A percentile compares a stretch with the other conserved stretches of the same genome.
Conservation (phyloP, 2,329 filamentous ascomycete species). For the Plenodomus tracheiphilus region DNA sequence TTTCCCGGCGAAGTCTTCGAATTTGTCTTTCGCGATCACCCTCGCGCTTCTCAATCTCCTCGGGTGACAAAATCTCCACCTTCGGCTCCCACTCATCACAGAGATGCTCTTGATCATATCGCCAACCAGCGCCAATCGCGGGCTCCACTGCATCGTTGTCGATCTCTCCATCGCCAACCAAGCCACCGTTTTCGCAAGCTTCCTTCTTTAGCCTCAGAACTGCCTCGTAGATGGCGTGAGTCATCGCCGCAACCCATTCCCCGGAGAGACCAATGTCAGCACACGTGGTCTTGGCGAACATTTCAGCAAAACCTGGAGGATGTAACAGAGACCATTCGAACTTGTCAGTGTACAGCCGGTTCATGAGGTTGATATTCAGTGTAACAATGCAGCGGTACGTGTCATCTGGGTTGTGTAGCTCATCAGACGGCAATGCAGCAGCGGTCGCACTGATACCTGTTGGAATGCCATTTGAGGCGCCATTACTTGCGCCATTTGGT, state of each 20-base stretch:
- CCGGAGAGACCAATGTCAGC: conserved; percentile 85
- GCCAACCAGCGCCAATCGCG: conserved; percentile 84
- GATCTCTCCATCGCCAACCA: conserved; percentile 75
- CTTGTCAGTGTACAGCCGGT: conserved; percentile 91
- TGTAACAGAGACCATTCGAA: conserved; percentile 97
- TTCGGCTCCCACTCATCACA: conserved; percentile 60
- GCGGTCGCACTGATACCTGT: conserved; percentile 71
- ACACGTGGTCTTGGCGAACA: conserved; percentile 90
- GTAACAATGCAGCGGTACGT: conserved; percentile 92
- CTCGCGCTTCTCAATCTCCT: conserved; percentile 97
- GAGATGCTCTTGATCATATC: conserved; percentile 90
- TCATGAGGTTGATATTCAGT: conserved; percentile 87
- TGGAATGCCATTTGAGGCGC: conserved; percentile 59
- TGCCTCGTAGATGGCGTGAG: conserved; percentile 95
- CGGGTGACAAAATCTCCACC: conserved; percentile 72
- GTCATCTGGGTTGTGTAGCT: conserved; percentile 86
- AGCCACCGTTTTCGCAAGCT: conserved; percentile 85
- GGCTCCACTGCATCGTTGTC: conserved; percentile 83
- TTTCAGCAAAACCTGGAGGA: conserved; percentile 86
- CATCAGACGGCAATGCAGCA: conserved; percentile 65
- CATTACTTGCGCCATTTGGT: conserved; percentile 53
- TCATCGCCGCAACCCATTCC: conserved; percentile 93
- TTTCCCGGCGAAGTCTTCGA: conserved; percentile 82
- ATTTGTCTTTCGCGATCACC: conserved; percentile 92
- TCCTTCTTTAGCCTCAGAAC: conserved; percentile 93